Percentiles rank a stretch among this genome's conserved stretches.
Conservation (phyloP, 225 moss, liverwort and hornwort genomes). For the Pleurozium schreberi region DNA sequence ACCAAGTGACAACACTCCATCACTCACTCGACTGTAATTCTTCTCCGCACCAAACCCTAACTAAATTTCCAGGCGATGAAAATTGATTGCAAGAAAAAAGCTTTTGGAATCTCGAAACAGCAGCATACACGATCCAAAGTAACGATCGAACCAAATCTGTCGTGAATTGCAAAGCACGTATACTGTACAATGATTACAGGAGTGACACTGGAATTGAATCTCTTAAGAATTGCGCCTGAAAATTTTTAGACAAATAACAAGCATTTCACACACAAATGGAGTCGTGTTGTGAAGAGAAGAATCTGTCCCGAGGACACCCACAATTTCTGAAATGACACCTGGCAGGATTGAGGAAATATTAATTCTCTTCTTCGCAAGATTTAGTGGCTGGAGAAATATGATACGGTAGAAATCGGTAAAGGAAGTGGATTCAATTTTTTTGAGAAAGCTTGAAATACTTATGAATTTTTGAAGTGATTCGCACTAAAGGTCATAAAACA, state of each 20-base stretch:
- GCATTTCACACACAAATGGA: background rate
- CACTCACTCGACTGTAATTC: background rate
- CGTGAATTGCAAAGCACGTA: background rate
- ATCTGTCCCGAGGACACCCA: background rate
- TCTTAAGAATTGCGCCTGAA: background rate
- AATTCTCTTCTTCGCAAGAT: background rate
- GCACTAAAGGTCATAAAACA: background rate
- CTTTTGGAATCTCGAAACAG: background rate
- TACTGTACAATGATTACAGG: too few species aligned
- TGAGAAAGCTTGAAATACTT: background rate
- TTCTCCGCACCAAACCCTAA: background rate
- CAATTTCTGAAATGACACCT: background rate
- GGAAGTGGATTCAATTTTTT: background rate
- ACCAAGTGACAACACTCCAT: constrained; percentile 23
- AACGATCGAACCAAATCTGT: background rate
- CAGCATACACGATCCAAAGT: background rate
- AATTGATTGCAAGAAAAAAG: background rate
- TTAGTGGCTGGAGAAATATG: background rate
- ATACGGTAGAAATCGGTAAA: background rate
- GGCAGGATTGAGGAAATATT: background rate
- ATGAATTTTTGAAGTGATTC: background rate
- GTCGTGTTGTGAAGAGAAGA: background rate
- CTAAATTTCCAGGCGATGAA: background rate
- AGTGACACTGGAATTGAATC: background rate
- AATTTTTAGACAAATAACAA: background rate